phyloP scores from a whole-genome alignment of 176 grass and related monocot species.

The Canna indica region DNA sequence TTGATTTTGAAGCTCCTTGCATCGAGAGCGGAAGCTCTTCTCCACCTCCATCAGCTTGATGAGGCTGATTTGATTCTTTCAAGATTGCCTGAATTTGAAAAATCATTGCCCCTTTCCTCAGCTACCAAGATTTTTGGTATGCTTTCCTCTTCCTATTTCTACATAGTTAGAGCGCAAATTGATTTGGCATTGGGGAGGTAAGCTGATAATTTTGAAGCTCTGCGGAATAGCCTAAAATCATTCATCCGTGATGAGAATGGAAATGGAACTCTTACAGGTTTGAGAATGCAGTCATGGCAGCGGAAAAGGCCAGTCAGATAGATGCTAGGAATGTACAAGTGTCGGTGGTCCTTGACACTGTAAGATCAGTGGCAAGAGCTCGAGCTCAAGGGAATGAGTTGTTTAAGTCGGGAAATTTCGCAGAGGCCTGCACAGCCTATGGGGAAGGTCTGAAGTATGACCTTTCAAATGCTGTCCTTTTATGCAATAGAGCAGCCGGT shows the following conservation, averaged over 20 bases:
- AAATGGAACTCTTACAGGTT: conserved; percentile 47
- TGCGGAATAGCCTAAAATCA: neutral
- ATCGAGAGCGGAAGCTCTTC: conserved; percentile 81
- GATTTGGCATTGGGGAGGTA: conserved; percentile 94
- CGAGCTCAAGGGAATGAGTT: conserved; percentile 80
- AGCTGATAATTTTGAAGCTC: conserved; percentile 11
- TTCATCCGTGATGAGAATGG: conserved; percentile 3
- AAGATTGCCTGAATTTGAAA: conserved; percentile 43
- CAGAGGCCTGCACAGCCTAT: conserved; percentile 80
- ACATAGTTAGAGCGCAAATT: conserved; percentile 67
- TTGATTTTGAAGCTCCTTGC: conserved; percentile 50
- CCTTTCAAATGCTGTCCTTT: conserved; percentile 67
- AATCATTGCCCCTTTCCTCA: conserved; percentile 27
- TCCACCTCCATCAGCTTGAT: conserved; percentile 59
- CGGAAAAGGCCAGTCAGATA: conserved; percentile 66
- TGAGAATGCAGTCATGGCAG: conserved; percentile 58
- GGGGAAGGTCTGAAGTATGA: conserved; percentile 86
- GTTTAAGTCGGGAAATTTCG: conserved; percentile 70
- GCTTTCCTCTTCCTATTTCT: conserved; percentile 51
- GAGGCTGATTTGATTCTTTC: conserved; percentile 67
- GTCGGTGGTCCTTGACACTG: conserved; percentile 48
- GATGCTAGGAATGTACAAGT: conserved; percentile 56
- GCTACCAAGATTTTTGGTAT: conserved; percentile 50
- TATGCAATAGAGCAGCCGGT: conserved; percentile 93
- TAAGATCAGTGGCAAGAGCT: conserved; percentile 66